A percentile compares a stretch with the other conserved stretches of the same genome.
phyloP scores from a whole-genome alignment of 148 eudicot genomes.

The Oxyria digyna region DNA sequence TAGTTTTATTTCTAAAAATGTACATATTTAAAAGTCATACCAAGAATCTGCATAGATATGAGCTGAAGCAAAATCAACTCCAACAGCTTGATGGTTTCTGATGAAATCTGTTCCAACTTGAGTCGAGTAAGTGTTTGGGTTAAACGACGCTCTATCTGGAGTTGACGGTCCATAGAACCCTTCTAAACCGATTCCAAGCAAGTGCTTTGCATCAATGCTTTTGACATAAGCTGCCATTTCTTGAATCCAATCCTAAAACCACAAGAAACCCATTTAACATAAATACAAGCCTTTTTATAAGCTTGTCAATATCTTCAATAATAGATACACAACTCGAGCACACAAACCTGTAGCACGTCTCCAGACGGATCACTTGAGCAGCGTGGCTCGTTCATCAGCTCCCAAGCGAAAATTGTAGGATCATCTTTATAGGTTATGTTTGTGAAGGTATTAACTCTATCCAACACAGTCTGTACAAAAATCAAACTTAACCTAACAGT shows the following conservation, averaged over 20 bases:
- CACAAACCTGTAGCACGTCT: conserved; percentile 21
- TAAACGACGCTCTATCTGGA: conserved; percentile 13
- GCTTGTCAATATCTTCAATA: no score
- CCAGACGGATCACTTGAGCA: conserved; percentile 32
- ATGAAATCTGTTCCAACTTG: conserved; percentile 42
- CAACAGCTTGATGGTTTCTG: conserved; percentile 29
- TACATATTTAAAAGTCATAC: no score
- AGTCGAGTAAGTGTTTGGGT: conserved; percentile 43
- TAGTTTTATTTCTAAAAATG: no score
- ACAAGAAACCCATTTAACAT: not conserved
- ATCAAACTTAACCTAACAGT: no score
- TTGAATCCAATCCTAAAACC: conserved; percentile 31
- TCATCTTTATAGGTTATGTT: conserved; percentile 21
- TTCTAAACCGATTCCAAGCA: conserved; percentile 38
- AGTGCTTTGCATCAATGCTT: conserved; percentile 42
- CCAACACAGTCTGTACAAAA: not conserved
- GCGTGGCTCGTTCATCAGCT: conserved; percentile 45
- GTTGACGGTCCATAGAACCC: conserved; percentile 34
- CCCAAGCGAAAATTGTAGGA: conserved; percentile 52
- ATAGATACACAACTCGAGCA: not conserved
- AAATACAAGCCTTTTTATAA: not conserved
- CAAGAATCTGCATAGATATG: conserved; percentile 50
- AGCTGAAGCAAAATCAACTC: conserved; percentile 47
- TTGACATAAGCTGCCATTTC: conserved; percentile 45
- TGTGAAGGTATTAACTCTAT: conserved; percentile 8